Conservation (phyloP, 164 flowering plant genomes). For the Vitis rotundifolia region DNA sequence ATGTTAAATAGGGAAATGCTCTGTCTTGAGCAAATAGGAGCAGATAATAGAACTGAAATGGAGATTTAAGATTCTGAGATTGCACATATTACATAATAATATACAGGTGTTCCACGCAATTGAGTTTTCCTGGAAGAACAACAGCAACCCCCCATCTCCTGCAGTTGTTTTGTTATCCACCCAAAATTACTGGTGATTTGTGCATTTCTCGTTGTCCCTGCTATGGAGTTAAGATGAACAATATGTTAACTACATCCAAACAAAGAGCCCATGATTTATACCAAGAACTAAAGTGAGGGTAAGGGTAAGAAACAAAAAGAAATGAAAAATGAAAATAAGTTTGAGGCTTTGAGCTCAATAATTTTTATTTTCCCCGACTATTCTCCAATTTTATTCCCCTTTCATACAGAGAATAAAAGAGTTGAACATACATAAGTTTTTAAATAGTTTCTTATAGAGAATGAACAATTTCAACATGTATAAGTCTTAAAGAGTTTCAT, state of each 20-base stretch:
- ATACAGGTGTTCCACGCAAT: constrained; percentile 60
- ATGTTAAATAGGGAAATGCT: not conserved
- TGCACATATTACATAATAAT: constrained; percentile 58
- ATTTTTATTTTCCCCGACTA: too few species aligned
- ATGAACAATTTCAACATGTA: too few species aligned
- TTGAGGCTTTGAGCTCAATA: too few species aligned
- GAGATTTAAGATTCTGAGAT: not conserved
- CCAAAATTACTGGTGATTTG: constrained; percentile 8
- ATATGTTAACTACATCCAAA: not conserved
- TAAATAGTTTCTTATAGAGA: too few species aligned
- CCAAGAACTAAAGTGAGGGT: too few species aligned
- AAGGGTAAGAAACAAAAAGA: too few species aligned
- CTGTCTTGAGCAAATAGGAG: not conserved
- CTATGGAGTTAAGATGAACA: not conserved
- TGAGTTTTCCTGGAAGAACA: constrained; percentile 55
- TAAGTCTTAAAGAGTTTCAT: too few species aligned
- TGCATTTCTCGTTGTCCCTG: not conserved
- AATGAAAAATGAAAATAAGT: too few species aligned
- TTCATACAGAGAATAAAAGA: too few species aligned
- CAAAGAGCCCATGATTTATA: not conserved
- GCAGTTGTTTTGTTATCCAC: constrained; percentile 24
- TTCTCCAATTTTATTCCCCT: too few species aligned
- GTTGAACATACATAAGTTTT: too few species aligned
- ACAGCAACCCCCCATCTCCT: constrained; percentile 85
- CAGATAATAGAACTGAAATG: not conserved